phyloP scores from a whole-genome alignment of 2,329 filamentous ascomycete species.

The Sordariomycetes sp. region DNA sequence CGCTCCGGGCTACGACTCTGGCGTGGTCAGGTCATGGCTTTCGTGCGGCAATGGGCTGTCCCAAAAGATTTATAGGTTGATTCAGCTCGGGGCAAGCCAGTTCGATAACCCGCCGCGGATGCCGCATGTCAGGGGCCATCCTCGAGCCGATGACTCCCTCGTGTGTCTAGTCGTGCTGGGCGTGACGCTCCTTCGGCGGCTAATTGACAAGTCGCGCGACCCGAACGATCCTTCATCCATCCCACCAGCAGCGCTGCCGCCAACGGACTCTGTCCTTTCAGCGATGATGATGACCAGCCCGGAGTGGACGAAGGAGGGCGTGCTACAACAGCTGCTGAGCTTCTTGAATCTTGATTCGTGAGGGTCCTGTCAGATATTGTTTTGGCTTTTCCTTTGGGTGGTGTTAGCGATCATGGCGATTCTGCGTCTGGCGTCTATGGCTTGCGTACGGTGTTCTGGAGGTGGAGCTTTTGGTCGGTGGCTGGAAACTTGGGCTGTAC shows the following conservation, averaged over 20 bases:
- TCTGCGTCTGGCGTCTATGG: background rate
- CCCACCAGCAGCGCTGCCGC: conserved; percentile 49
- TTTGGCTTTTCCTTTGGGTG: background rate
- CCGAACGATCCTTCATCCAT: conserved; percentile 36
- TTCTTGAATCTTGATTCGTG: conserved; percentile 2
- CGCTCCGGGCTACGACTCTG: conserved; percentile 55
- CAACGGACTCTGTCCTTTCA: conserved; percentile 52
- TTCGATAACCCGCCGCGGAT: conserved; percentile 33
- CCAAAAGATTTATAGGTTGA: conserved; percentile 62
- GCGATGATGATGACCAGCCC: conserved; percentile 51
- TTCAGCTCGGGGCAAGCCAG: conserved; percentile 56
- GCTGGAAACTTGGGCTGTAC: background rate
- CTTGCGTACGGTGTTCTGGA: background rate
- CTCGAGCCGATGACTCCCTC: conserved; percentile 34
- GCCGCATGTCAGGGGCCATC: conserved; percentile 17
- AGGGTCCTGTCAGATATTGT: background rate
- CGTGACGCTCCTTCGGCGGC: conserved; percentile 50
- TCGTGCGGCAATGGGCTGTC: conserved; percentile 74
- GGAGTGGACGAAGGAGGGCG: conserved; percentile 48
- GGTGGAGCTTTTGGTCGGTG: background rate
- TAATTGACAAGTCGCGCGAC: conserved; percentile 55
- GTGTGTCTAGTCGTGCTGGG: conserved; percentile 55
- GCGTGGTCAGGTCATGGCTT: conserved; percentile 68
- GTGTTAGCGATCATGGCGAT: background rate
- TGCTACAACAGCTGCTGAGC: conserved; percentile 54